These are phyloP conservation scores for Termitomyces heimii DNA, from an alignment of 768 basidiomycete species.

Conservation along the genomic window DNA sequence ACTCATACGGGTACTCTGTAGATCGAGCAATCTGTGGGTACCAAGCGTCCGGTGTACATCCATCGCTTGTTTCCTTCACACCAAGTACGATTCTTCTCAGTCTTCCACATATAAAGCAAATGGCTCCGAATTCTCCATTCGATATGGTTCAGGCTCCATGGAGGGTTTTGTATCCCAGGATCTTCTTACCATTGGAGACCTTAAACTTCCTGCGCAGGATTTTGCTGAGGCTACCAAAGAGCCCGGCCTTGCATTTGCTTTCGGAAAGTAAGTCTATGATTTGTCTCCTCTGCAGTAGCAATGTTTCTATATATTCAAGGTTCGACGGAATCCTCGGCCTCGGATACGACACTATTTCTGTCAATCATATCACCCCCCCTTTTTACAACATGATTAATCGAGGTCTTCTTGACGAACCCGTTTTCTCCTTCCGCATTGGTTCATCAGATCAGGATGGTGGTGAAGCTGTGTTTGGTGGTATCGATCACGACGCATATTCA, in stretches of 20 bases:
- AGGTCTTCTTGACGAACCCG: conserved; percentile 71
- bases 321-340: conserved; percentile 96
- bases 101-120: conserved; percentile 90
- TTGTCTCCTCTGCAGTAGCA: neutral
- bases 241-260: conserved; percentile 95
- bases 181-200: conserved; percentile 72
- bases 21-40: conserved; percentile 93
- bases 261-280: conserved; percentile 67
- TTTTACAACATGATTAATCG: conserved; percentile 92
- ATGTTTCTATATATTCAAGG: conserved; percentile 29
- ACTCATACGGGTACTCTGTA: conserved; percentile 21
- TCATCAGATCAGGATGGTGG: conserved; percentile 84
- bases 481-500: conserved; percentile 69
- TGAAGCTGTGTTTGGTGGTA: conserved; percentile 87
- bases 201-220: conserved; percentile 67
- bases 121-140: conserved; percentile 84
- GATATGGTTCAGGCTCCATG: conserved; percentile 95
- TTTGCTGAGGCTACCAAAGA: conserved; percentile 97
- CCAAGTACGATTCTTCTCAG: conserved; percentile 77
- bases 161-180: conserved; percentile 94
- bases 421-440: conserved; percentile 95
- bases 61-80: conserved; percentile 91
- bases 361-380: conserved; percentile 88
- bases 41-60: conserved; percentile 77
- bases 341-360: conserved; percentile 91